A percentile compares a stretch with the other conserved stretches of the same genome.
These are phyloP conservation scores for Allodekkera sacchari DNA, from an alignment of 805 yeast genomes.

Conservation along the genomic window DNA sequence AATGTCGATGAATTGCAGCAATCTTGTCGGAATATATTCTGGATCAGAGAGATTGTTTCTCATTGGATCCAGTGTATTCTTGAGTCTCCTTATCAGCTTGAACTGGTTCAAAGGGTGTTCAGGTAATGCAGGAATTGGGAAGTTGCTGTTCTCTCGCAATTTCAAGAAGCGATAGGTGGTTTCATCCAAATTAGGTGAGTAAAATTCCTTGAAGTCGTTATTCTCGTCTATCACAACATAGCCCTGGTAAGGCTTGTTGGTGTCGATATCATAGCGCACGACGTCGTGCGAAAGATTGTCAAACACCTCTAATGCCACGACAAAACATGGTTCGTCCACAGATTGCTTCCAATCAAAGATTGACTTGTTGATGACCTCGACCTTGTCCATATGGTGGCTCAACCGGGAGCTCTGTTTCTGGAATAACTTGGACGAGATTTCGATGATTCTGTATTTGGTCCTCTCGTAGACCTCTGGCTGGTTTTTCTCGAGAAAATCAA, in stretches of 20 bases:
- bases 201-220: conserved; percentile 72
- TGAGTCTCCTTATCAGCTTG: conserved; percentile 29
- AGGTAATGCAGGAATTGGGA: conserved; percentile 22
- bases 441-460: conserved; percentile 64
- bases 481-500: conserved; percentile 50
- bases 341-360: conserved; percentile 63
- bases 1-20: conserved; percentile 55
- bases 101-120: conserved; percentile 58
- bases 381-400: conserved; percentile 39
- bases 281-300: conserved; percentile 82
- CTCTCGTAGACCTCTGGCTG: conserved; percentile 69
- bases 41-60: conserved; percentile 60
- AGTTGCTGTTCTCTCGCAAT: conserved; percentile 40
- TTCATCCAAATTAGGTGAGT: conserved; percentile 49
- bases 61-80: conserved; percentile 53
- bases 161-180: conserved; percentile 49
- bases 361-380: conserved; percentile 63
- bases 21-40: conserved; percentile 76
- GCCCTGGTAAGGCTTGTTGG: conserved; percentile 68
- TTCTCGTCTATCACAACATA: conserved; percentile 63
- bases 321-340: conserved; percentile 61
- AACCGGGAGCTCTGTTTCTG: conserved; percentile 37
- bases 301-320: conserved; percentile 74
- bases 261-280: conserved; percentile 60
- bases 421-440: conserved; percentile 58